Evolutionary conservation across 306 rosid genomes (phyloP).

Genomic region (Canavalia ensiformis): DNA sequence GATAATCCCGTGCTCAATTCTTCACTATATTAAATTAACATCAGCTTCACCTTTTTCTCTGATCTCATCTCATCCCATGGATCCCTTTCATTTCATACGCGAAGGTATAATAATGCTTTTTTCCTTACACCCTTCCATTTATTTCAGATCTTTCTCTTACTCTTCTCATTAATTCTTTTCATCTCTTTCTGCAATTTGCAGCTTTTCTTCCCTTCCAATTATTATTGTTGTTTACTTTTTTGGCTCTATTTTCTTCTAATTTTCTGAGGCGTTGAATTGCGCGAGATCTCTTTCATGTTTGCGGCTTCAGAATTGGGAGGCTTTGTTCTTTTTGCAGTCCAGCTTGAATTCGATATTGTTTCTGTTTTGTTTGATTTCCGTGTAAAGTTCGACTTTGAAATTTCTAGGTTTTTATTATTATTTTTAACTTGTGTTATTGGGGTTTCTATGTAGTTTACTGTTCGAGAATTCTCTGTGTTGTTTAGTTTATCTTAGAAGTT

Average conservation of each 20-base stretch:
- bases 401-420: neutral
- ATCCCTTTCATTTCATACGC: conserved; percentile 72
- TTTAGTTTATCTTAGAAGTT: conserved; percentile 11
- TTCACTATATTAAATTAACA: conserved; percentile 1
- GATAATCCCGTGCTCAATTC: conserved; percentile 42
- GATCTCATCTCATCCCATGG: conserved; percentile 58
- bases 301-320: conserved; percentile 26
- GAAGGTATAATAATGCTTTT: conserved; percentile 56
- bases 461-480: neutral
- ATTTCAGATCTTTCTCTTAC: conserved; percentile 51
- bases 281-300: conserved; percentile 53
- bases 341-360: neutral
- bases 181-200: conserved; percentile 1
- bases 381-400: neutral
- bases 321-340: conserved; percentile 4
- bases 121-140: neutral
- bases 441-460: neutral
- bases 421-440: neutral
- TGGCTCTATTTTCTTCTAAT: neutral
- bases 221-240: neutral
- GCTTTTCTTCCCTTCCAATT: neutral
- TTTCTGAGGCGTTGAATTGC: conserved; percentile 45
- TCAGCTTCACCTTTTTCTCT: conserved; percentile 22
- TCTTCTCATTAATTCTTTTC: neutral
- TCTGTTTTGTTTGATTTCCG: conserved; percentile 21